Base-by-base conservation (phyloP, 2,329 filamentous ascomycete genomes). In the Colletotrichum somersetense region DNA sequence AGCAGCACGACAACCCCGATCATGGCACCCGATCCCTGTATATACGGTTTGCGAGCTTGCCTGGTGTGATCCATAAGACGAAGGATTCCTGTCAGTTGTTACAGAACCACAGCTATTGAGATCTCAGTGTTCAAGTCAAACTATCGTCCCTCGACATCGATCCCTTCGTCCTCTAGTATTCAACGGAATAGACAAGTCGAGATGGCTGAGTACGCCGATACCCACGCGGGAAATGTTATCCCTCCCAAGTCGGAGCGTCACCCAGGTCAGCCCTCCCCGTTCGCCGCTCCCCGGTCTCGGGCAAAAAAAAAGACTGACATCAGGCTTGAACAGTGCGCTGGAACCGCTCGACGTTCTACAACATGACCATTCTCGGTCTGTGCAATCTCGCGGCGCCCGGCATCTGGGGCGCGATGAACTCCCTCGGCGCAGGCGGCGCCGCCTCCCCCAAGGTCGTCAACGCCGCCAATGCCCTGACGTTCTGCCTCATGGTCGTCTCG, bases 331-430 rank as follows among this genome's bases (percentile, higher is more conserved):
- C 38, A 89, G 88, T 89, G 26, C 89, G 87, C 85, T 93, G 91
- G 91, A 88, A 93, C 77, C 89, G 90, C 35, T 91, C 90, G 1
- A 92, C 91, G 0, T 91, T 92, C 75, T 94, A 89, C 82, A 93
- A 94, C 81, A 90, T 92, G 63, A 87, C 91, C 42, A 88, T 94
- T 50, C 86, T 94, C 1, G 92, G 92, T 0, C 80, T 93, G 12
- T 93, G 90, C 80, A 93, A 92, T 77, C 89, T 94, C 73, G 84
- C 90, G 1, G 91, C 91, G 0, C 92, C 91, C 0, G 92, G 92
- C 0, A 91, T 93, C 73, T 93, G 91, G 91, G 87, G 86, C 16
- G 91, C 91, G 10, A 92, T 93, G 91, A 93, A 93, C 81, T 90
- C 88, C 0, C 86, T 94, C 0, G 92, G 92, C 12, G 92, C 91